Percentiles rank a stretch among this genome's conserved stretches.
phyloP scores from a whole-genome alignment of 225 moss, liverwort and hornwort genomes.

The Asterella californica region DNA sequence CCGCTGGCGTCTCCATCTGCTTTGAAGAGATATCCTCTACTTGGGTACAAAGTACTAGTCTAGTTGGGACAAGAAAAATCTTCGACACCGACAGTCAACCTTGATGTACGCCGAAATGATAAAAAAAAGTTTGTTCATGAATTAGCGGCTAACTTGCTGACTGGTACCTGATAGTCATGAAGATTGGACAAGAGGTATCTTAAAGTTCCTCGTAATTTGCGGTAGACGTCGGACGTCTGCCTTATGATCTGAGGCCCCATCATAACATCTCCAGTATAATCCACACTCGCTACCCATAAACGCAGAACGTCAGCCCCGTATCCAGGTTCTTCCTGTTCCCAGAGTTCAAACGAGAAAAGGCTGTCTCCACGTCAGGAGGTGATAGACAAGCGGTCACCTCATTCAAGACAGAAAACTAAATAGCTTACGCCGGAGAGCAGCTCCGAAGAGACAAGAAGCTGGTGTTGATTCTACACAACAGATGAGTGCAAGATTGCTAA shows the following conservation, averaged over 20 bases:
- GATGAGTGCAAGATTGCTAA: background rate
- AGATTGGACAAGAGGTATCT: conserved; percentile 95
- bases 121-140: background rate
- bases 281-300: conserved; percentile 97
- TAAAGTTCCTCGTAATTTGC: conserved; percentile 91
- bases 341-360: too few relatives aligned
- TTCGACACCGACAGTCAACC: background rate
- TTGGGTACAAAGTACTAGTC: too few relatives aligned
- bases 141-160: background rate
- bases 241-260: conserved; percentile 81
- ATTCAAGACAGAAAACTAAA: too few relatives aligned
- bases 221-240: conserved; percentile 93
- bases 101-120: background rate
- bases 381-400: too few relatives aligned
- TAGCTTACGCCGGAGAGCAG: too few relatives aligned
- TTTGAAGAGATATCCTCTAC: background rate
- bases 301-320: conserved; percentile 97
- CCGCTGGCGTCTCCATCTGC: background rate
- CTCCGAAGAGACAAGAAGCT: too few relatives aligned
- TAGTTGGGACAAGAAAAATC: background rate
- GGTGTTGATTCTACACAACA: too few relatives aligned
- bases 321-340: conserved; percentile 63
- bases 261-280: conserved; percentile 90
- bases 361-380: background rate
- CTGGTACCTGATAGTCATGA: conserved; percentile 80